A percentile compares a stretch with the other conserved stretches of the same genome.
These are phyloP conservation scores for Cryptosporidium viatorum DNA, from an alignment of 169 alveolate species.

Conservation along the genomic window DNA sequence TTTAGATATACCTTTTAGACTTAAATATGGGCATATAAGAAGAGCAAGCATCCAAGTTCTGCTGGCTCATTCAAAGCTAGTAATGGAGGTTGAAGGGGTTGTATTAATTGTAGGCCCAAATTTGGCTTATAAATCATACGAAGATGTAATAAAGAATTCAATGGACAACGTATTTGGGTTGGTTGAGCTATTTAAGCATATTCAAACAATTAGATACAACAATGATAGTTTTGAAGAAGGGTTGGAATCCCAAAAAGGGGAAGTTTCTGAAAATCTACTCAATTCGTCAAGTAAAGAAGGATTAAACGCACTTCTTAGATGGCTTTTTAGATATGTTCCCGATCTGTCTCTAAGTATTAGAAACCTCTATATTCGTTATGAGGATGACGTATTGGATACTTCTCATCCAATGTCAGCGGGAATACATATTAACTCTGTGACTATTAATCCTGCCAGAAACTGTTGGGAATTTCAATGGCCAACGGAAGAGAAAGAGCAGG, in stretches of 20 bases:
- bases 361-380: conserved; percentile 60
- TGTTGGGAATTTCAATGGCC: conserved; percentile 76
- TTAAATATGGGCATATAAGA: conserved; percentile 69
- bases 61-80: conserved; percentile 60
- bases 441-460: conserved; percentile 69
- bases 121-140: conserved; percentile 60
- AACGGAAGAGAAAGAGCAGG: conserved; percentile 46
- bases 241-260: conserved; percentile 1
- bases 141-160: conserved; percentile 51
- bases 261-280: background rate
- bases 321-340: conserved; percentile 72
- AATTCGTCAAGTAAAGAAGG: conserved; percentile 64
- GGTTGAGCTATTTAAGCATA: conserved; percentile 40
- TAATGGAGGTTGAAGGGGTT: conserved; percentile 67
- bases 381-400: conserved; percentile 57
- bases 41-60: conserved; percentile 71
- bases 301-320: conserved; percentile 53
- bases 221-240: conserved; percentile 2
- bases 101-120: conserved; percentile 71
- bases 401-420: conserved; percentile 73
- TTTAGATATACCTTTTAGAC: conserved; percentile 64
- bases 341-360: conserved; percentile 60
- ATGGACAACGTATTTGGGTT: conserved; percentile 60
- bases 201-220: conserved; percentile 41
- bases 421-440: conserved; percentile 48